A percentile compares a stretch with the other conserved stretches of the same genome.
Conservation (phyloP, 1,139 yeast species). For the Kodamaea anthophila region DNA sequence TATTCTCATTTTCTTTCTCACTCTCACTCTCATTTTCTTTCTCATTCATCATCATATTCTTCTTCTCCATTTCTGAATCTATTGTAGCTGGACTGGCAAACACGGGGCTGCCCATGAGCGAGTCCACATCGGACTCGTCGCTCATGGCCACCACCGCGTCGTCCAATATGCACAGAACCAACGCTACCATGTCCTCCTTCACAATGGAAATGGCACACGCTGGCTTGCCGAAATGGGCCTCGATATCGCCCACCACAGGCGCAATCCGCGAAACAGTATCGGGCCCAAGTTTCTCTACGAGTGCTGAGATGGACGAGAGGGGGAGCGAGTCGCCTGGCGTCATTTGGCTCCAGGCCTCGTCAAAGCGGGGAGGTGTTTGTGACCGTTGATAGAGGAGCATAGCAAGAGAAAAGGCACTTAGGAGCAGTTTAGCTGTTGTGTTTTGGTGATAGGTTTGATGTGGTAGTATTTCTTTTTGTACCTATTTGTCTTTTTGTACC, state of each 20-base stretch:
- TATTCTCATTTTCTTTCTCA: no score
- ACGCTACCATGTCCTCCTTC: constrained; percentile 10
- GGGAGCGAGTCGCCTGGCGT: constrained; percentile 6
- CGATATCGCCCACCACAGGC: constrained; percentile 8
- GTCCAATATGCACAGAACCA: constrained; percentile 9
- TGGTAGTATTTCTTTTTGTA: no score
- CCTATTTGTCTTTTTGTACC: no score
- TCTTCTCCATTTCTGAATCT: no score
- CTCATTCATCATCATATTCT: constrained; percentile 3
- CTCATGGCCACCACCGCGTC: constrained; percentile 11
- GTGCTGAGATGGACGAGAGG: constrained; percentile 6
- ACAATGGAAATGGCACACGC: constrained; percentile 8
- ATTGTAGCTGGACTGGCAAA: no score
- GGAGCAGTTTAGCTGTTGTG: no score
- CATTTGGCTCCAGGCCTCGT: constrained; percentile 9
- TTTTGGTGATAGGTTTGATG: no score
- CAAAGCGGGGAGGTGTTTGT: no score
- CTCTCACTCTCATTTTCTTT: constrained; percentile 2
- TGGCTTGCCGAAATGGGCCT: constrained; percentile 5
- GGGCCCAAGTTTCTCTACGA: no score
- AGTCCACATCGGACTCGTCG: constrained; percentile 6
- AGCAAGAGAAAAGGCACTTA: no score
- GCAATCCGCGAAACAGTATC: no score
- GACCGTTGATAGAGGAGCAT: no score
- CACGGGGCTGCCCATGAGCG: constrained; percentile 5